phyloP scores from a whole-genome alignment of 805 yeast species.

The Candida sithepensis region DNA sequence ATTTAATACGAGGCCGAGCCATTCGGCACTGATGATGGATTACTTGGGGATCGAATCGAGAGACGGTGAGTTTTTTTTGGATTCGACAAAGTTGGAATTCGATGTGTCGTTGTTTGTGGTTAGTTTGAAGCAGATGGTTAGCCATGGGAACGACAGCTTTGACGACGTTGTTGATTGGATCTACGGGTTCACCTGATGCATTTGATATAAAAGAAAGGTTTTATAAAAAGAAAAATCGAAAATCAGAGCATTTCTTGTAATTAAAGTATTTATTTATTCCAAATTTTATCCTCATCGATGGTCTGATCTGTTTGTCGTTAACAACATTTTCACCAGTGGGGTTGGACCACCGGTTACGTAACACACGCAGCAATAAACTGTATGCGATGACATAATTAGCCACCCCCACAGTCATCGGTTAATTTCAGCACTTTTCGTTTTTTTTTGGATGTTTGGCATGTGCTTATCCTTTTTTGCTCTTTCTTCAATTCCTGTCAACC shows the following conservation, averaged over 20 bases:
- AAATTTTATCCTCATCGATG: neutral
- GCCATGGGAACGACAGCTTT: constrained; percentile 10
- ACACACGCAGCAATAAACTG: no score
- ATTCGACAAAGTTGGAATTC: constrained; percentile 13
- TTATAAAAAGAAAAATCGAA: no score
- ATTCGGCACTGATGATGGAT: constrained; percentile 11
- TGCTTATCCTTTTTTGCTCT: no score
- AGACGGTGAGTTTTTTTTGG: constrained; percentile 1
- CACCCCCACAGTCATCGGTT: no score
- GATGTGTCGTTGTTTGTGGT: constrained; percentile 23
- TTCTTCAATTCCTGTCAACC: no score
- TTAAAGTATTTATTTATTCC: neutral
- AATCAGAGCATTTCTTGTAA: neutral
- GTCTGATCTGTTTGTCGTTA: neutral
- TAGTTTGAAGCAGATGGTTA: constrained; percentile 14
- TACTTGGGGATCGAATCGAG: constrained; percentile 17
- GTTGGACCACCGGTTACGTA: neutral
- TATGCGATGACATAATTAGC: no score
- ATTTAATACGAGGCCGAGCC: constrained; percentile 7
- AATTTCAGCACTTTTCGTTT: no score
- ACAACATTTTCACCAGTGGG: no score
- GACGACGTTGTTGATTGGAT: constrained; percentile 23
- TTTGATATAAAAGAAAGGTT: no score
- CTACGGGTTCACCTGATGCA: constrained; percentile 6
- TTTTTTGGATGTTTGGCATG: no score